Evolutionary conservation across 108 stramenopile species (phyloP), one percentile per base, ranked within the genome.

Genomic region (Stephanodiscus minutulus): DNA sequence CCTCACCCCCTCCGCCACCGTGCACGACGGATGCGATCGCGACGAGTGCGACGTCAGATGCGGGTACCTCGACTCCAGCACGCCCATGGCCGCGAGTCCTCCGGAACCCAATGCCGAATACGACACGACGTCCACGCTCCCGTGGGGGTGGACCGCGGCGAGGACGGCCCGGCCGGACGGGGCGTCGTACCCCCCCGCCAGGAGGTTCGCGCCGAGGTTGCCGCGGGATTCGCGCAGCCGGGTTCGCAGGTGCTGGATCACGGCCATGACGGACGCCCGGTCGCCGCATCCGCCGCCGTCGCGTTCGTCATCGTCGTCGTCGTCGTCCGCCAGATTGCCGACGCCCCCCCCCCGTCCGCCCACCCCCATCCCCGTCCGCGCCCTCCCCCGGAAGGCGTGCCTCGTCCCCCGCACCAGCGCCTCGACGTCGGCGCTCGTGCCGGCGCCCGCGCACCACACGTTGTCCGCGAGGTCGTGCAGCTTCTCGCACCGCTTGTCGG

Each of bases 21-120:
- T 25, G 60, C 77, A 31, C 46, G 57, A n/a, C 36, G 43, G 33
- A 82, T 70, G 28, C 64, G 64, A 80, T 75, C 13, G 76, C 64
- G 50, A 52, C 24, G 50, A 6, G n/a, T 1, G 20, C 24, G 50
- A 24, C 50, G 22, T 20, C 24, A 18, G 6, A 57, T 31, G 15
- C 6, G 55, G 61, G 64, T 88, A 88, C 18, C 83, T 68, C 12
- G 81, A 62, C 76, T 94, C 93, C 69, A 94, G 61, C 17, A 94
- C 87, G 3, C 78, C 82, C 72, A 85, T 92, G 56, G 91, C 93
- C 47, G 93, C 91, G 59, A 91, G 61, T 28, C 93, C 93, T 49
- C 93, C 93, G 50, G 88, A 89, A 25, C 93, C 93, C 63, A 94
- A 66, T 5, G 93, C 93, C 7, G 89, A 72, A 77, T 86, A 92